Percentiles rank a stretch among this genome's conserved stretches.
phyloP scores from a whole-genome alignment of 2,329 filamentous ascomycete genomes.

The Arachnomyces sp. region DNA sequence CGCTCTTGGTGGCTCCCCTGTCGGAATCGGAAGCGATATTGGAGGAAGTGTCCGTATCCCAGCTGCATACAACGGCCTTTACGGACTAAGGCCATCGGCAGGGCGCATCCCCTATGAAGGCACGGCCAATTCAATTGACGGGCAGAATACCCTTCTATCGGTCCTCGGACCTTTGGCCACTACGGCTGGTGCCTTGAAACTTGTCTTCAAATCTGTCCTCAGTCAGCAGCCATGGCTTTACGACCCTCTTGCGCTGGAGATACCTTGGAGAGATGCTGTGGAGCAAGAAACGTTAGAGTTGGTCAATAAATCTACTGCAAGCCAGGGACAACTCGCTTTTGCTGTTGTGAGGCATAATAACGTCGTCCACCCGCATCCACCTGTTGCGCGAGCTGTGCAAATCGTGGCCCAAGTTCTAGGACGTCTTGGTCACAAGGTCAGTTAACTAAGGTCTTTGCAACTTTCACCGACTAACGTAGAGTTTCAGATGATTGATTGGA shows the following conservation, averaged over 20 bases:
- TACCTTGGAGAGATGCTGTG: conserved; percentile 54
- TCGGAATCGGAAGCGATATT: conserved; percentile 51
- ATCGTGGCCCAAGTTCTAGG: conserved; percentile 43
- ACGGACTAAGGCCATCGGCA: conserved; percentile 46
- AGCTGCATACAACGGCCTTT: conserved; percentile 51
- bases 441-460: not conserved
- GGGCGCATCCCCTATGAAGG: conserved; percentile 49
- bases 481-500: conserved; percentile 46
- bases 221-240: conserved; percentile 54
- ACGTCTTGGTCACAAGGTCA: conserved; percentile 44
- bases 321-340: conserved; percentile 40
- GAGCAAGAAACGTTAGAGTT: conserved; percentile 28
- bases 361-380: conserved; percentile 46
- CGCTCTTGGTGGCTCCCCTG: conserved; percentile 44
- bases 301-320: conserved; percentile 26
- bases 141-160: conserved; percentile 55
- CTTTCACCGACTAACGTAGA: not conserved
- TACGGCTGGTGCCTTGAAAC: conserved; percentile 45
- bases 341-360: conserved; percentile 48
- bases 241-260: conserved; percentile 56
- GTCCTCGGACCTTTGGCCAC: conserved; percentile 57
- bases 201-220: conserved; percentile 51
- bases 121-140: conserved; percentile 55
- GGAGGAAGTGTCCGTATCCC: conserved; percentile 53
- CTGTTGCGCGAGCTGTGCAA: conserved; percentile 47